A percentile compares a stretch with the other conserved stretches of the same genome.
phyloP scores from a whole-genome alignment of 2,329 filamentous ascomycete genomes.

The Fusarium beomiforme region DNA sequence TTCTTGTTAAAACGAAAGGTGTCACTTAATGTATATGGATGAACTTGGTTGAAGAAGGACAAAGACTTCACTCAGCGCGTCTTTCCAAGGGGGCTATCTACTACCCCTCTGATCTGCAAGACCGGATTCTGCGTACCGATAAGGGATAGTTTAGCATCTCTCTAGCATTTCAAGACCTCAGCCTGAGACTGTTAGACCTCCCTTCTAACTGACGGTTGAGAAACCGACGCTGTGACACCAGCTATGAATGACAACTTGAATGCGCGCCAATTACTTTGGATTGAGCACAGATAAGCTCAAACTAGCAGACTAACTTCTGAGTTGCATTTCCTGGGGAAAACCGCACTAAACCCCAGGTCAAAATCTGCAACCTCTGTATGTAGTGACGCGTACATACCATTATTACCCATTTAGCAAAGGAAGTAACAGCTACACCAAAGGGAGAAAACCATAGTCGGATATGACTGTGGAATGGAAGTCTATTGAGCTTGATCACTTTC shows the following conservation, averaged over 20 bases:
- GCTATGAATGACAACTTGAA: background rate
- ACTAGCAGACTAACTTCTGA: background rate
- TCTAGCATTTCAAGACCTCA: too few species aligned
- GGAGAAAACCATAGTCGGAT: too few species aligned
- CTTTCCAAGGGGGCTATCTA: too few species aligned
- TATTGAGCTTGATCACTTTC: too few species aligned
- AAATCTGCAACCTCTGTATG: too few species aligned
- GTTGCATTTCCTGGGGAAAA: background rate
- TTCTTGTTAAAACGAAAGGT: background rate
- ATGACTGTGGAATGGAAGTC: too few species aligned
- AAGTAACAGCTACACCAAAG: too few species aligned
- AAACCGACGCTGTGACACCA: rapidly evolving
- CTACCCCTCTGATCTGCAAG: background rate
- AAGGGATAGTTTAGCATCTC: background rate
- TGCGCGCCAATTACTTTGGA: background rate
- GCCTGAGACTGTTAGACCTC: too few species aligned
- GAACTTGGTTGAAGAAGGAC: background rate
- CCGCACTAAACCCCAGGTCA: background rate
- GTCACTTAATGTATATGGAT: background rate
- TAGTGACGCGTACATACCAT: background rate
- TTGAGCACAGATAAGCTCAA: background rate
- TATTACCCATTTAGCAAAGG: too few species aligned
- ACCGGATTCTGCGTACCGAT: background rate
- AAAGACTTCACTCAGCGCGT: too few species aligned
- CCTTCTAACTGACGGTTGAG: too few species aligned